Evolutionary conservation across 2,329 filamentous ascomycete species (phyloP).

Genomic region (Sodiomyces alkalinus): DNA sequence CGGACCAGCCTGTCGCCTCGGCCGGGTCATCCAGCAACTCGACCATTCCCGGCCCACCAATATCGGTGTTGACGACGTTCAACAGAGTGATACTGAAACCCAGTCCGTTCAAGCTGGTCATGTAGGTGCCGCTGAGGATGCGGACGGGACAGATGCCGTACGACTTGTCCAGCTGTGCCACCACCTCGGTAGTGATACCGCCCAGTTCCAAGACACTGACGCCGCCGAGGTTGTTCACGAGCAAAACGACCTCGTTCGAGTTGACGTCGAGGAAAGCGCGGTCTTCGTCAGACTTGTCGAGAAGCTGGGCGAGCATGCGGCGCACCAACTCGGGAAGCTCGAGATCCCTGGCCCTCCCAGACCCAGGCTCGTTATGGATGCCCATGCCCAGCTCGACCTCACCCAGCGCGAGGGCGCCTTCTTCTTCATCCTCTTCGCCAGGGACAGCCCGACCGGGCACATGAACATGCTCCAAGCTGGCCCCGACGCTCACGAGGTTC

Average conservation of each 20-base stretch:
- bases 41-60: conserved; percentile 46
- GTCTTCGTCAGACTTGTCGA: conserved; percentile 51
- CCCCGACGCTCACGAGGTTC: conserved; percentile 74
- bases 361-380: conserved; percentile 58
- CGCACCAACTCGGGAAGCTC: conserved; percentile 38
- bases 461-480: conserved; percentile 81
- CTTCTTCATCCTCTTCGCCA: conserved; percentile 27
- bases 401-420: conserved; percentile 37
- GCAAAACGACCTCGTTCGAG: conserved; percentile 47
- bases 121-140: conserved; percentile 55
- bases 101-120: conserved; percentile 64
- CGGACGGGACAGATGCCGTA: conserved; percentile 48
- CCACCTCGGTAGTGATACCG: conserved; percentile 55
- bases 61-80: conserved; percentile 44
- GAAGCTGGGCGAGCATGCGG: conserved; percentile 54
- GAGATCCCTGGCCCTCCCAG: conserved; percentile 29
- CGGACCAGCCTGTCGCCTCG: conserved; percentile 56
- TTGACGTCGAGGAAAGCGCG: conserved; percentile 53
- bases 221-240: conserved; percentile 65
- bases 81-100: conserved; percentile 62
- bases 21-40: conserved; percentile 54
- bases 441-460: conserved; percentile 61
- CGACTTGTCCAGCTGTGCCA: conserved; percentile 40
- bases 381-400: conserved; percentile 61
- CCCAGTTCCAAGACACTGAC: conserved; percentile 59